Evolutionary conservation across 1,139 yeast species (phyloP), one percentile per base, ranked within the genome.

Genomic region (Zygosaccharomyces sapae): DNA sequence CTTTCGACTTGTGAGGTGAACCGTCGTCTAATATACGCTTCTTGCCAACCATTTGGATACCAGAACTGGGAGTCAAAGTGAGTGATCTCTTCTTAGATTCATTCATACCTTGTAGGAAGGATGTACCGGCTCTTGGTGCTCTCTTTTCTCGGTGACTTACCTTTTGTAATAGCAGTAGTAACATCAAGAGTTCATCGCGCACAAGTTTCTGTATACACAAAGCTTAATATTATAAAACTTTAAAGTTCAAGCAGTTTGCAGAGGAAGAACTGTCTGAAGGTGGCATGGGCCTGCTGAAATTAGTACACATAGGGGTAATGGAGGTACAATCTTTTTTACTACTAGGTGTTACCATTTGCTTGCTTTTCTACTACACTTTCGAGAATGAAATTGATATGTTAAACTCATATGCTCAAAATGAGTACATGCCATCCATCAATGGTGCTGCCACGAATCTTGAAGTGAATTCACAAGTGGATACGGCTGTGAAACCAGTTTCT

Each of bases 331-430:
- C 67, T 3, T 61, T 63, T 9, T 36, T 65, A 19, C 50, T 62
- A 6, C 50, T 64, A 27, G 50, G 55, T 1, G 49, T 57, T 3
- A 65, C 68, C 4, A 62, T 62, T 19, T 53, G 57, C 2, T 39
- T 65, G 30, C 55, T 66, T 18, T 65, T 66, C 41, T 66, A 66
- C 43, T 66, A 66, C 46, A 61, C 66, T 2, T 65, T 66, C 42
- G 58, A 62, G 49, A 66, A 66, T 53, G 69, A 66, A 47, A 56
- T 66, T n/a, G 62, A 63, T 40, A 63, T 59, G 47, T 48, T 66
- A 33, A 66, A 66, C 45, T 61, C 68, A 0, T 63, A 53, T 44
- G 69, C 69, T 8, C 65, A 63, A 41, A 63, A 60, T 37, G 69
- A 65, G 40, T 59, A 54, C 29, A 48, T 62, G 42, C 68, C 68